These are phyloP conservation scores for Phytophthora foliorum DNA, from an alignment of 352 stramenopile species.

Conservation along the genomic window DNA sequence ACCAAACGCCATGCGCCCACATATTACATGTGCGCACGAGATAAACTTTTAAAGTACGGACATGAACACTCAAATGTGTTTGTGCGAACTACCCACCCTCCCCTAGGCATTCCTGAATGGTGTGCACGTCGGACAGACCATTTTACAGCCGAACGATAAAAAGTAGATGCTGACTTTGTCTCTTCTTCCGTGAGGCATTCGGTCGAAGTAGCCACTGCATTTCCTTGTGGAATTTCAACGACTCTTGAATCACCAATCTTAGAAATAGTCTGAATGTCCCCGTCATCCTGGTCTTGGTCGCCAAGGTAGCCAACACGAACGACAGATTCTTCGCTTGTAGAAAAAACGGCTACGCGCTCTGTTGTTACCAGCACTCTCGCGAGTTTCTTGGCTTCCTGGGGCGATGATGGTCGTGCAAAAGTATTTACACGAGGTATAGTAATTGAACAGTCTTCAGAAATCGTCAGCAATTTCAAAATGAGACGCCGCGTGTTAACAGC, in stretches of 20 bases:
- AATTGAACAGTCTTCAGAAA: conserved; percentile 4
- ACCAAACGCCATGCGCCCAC: background rate
- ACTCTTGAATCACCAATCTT: background rate
- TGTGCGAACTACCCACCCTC: background rate
- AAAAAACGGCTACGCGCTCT: background rate
- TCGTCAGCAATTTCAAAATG: conserved; percentile 7
- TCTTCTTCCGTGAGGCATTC: background rate
- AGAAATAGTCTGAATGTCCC: background rate
- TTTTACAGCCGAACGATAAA: background rate
- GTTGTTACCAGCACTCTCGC: background rate
- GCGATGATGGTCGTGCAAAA: background rate
- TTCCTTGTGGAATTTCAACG: background rate
- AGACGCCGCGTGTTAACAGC: background rate
- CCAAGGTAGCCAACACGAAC: conserved; percentile 2
- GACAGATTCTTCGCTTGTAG: background rate
- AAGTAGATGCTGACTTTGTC: background rate
- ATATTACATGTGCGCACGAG: background rate
- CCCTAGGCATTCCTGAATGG: background rate
- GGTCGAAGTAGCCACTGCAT: background rate
- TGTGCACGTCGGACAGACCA: background rate
- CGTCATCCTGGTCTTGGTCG: background rate
- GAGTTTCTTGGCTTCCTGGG: conserved; percentile 2
- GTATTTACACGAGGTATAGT: background rate
- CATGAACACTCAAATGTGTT: background rate
- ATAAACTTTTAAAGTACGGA: background rate